Base-by-base conservation (phyloP, 805 yeast species). In the Pichia gijzeniarum region DNA sequence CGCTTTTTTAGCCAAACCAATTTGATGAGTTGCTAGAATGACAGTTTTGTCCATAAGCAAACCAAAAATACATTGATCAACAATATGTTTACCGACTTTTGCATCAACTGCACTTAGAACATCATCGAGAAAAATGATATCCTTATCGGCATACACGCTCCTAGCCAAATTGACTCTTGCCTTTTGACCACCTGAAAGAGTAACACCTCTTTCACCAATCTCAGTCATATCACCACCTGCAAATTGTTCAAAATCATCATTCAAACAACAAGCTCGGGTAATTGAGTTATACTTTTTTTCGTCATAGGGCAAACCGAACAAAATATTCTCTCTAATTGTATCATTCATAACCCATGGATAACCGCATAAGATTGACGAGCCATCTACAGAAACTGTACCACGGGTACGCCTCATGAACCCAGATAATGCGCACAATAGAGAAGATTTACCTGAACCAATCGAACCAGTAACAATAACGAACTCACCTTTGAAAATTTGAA, bases 131-230 rank as follows among this genome's bases (percentile, higher is more conserved):
- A 38, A 33, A 5, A 22, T 17, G 13, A 84, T 80, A 55, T 83
- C 88, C 19, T 74, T 74, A 28, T 79, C 71, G 12, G 52, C 40
- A 56, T 86, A 85, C 2, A 84, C 87, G 2, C 91, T 83, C 59
- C 95, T 73, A 4, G 95, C 95, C 48, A 85, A 65, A 57, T 79
- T 77, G 44, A 85, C 74, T 61, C 95, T 73, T 1, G 95, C 91
- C 68, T 85, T 86, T 61, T 86, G 95, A 41, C 95, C 95, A 48
- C 95, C 95, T 4, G 90, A 82, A 31, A 86, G 63, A 3, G 89
- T 85, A 42, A 86, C 81, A 53, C 95, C 95, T 58, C 87, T 73
- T 61, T 27, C 33, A 16, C 43, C 43, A 1, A 27, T 47, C 12
- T 44, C 86, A 1, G 95, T 47, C n/a, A 14, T 35, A 10, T 41